Evolutionary conservation across 176 grass and related monocot species (phyloP).

Genomic region (Typha latifolia): DNA sequence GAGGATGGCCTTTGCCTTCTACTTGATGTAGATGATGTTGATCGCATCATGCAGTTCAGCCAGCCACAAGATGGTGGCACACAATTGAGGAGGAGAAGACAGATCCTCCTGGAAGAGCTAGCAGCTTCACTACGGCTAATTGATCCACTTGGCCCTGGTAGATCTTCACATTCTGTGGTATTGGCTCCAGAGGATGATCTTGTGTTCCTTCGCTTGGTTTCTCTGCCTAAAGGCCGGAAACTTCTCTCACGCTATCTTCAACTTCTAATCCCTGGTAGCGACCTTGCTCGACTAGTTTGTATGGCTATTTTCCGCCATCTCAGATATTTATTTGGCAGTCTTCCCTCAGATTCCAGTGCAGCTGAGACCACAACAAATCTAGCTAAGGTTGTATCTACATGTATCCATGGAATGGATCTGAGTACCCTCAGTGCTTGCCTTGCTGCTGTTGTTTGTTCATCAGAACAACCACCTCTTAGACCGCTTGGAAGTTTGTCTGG

Average conservation of each 20-base stretch:
- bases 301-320: slow-evolving; percentile 77
- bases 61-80: slow-evolving; percentile 63
- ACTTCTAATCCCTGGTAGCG: slow-evolving; percentile 38
- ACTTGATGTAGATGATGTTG: slow-evolving; percentile 78
- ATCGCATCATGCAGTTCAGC: slow-evolving; percentile 60
- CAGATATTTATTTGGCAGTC: slow-evolving; percentile 51
- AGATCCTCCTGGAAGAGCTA: slow-evolving; percentile 53
- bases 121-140: slow-evolving; percentile 65
- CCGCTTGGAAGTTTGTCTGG: slow-evolving; percentile 52
- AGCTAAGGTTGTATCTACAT: slow-evolving; percentile 34
- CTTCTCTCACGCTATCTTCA: slow-evolving; percentile 51
- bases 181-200: slow-evolving; percentile 49
- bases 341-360: slow-evolving; percentile 37
- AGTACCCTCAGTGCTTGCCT: slow-evolving; percentile 67
- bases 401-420: slow-evolving; percentile 52
- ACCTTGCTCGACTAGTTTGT: slow-evolving; percentile 49
- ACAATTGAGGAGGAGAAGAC: slow-evolving; percentile 51
- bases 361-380: slow-evolving; percentile 36
- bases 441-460: slow-evolving; percentile 72
- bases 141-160: slow-evolving; percentile 52
- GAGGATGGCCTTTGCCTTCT: slow-evolving; percentile 65
- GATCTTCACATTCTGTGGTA: slow-evolving; percentile 18
- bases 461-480: slow-evolving; percentile 64
- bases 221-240: slow-evolving; percentile 74
- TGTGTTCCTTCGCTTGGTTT: slow-evolving; percentile 64